phyloP scores from a whole-genome alignment of 177 flowering plant genomes.

The Vitis hybrid region DNA sequence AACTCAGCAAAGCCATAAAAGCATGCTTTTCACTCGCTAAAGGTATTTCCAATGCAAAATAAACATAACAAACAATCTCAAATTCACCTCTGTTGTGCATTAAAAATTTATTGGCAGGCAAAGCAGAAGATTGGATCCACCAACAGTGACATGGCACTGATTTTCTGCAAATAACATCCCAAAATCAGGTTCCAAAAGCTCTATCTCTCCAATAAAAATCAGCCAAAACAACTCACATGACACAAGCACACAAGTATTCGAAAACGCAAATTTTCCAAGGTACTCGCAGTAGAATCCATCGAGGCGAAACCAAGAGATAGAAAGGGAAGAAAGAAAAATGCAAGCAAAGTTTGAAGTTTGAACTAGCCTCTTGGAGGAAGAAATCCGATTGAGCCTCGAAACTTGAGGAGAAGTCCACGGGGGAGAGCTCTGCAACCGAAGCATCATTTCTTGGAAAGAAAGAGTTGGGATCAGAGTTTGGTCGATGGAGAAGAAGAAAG shows the following conservation, averaged over 20 bases:
- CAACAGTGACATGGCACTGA: conserved; percentile 24
- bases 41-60: no score
- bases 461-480: no score
- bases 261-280: neutral
- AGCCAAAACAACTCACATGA: no score
- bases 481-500: neutral
- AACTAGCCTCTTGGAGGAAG: conserved; percentile 18
- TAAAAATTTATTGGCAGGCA: neutral
- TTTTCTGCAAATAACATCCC: conserved; percentile 33
- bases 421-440: conserved; percentile 33
- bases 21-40: no score
- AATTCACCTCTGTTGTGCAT: conserved; percentile 28
- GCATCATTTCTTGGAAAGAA: conserved; percentile 21
- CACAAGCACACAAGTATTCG: neutral
- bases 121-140: conserved; percentile 27
- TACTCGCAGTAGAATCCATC: neutral
- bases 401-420: conserved; percentile 30
- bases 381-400: conserved; percentile 6
- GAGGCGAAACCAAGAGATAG: neutral
- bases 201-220: neutral
- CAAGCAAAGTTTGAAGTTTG: neutral
- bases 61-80: neutral
- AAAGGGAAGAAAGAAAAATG: neutral
- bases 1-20: no score
- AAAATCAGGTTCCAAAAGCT: conserved; percentile 4